Base-by-base conservation (phyloP, 2,329 filamentous ascomycete species). In the Fusarium heterosporum region DNA sequence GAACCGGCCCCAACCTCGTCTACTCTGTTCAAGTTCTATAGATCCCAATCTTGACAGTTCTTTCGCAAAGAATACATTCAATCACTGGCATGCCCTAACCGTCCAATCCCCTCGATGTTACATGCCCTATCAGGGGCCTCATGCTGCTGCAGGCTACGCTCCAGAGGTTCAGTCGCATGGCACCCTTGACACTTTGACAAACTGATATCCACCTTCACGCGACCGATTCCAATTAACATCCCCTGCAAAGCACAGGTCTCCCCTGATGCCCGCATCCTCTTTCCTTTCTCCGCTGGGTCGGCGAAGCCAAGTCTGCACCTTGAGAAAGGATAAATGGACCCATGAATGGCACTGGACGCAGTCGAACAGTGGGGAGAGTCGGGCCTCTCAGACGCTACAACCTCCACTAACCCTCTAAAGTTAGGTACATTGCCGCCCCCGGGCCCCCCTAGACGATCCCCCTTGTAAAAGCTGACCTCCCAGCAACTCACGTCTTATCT, bases 121-220 rank as follows among this genome's bases (percentile, higher is more conserved):
- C 58, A 36, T 32, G 22, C 22, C 22, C 39, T 63, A 50, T 67
- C 50, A 67, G 53, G 59, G 64, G 58, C 52, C 61, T 47, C 59
- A 64, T 38, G 43, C 43, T 51, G 28, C 64, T 64, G 60, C 52
- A 46, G 39, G 47, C 41, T 46, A 42, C 64, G 52, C 26, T 56
- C 40, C 52, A 51, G 46, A 68, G 48, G 26, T 68, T 67, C 47
- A 30, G 58, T 68, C 64, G 54, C 64, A 68, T 68, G 64, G 64
- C 64, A 68, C 55, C 64, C 64, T 53, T 66, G 55, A 48, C 61
- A 62, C 17, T 39, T 19, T 19, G 34, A 36, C 32, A n/a, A 36
- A n/a, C 32, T 17, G 14, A 36, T 17, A 40, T 48, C 52, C 43
- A 45, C 46, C 46, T 42, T 55, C 51, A 55, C 26, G 34, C 52